Percentiles rank a stretch among this genome's conserved stretches.
These are phyloP conservation scores for Solanum chilense DNA, from an alignment of 257 asterid genomes.

Conservation along the genomic window DNA sequence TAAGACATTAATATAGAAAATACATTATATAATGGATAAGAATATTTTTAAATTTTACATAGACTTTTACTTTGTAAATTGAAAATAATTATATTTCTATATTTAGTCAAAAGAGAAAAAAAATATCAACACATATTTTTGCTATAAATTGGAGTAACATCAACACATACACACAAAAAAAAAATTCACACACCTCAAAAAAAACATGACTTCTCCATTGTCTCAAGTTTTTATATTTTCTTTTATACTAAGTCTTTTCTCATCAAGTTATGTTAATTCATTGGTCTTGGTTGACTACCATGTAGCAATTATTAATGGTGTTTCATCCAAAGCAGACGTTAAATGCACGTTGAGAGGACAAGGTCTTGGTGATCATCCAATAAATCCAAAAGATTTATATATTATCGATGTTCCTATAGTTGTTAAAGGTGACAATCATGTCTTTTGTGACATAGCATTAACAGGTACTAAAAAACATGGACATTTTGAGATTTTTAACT, in stretches of 20 bases:
- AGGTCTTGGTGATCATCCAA: not conserved
- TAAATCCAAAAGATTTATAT: not conserved
- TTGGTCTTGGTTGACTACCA: not conserved
- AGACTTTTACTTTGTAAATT: too few relatives aligned
- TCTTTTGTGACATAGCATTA: not conserved
- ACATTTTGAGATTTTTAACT: not conserved
- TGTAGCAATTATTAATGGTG: not conserved
- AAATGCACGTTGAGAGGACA: not conserved
- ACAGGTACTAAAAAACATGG: not conserved
- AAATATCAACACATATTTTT: too few relatives aligned
- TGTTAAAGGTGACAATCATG: not conserved
- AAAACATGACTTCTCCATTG: not conserved
- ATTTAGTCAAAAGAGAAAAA: too few relatives aligned
- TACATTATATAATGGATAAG: not conserved
- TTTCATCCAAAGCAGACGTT: not conserved
- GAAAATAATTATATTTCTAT: too few relatives aligned
- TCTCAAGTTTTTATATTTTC: not conserved
- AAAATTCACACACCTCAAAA: not conserved
- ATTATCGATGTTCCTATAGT: not conserved
- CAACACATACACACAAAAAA: too few relatives aligned
- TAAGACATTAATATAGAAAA: too few relatives aligned
- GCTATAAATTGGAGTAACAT: too few relatives aligned
- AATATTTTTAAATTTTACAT: not conserved
- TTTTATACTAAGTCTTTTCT: not conserved
- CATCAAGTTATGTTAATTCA: not conserved